Evolutionary conservation across 1,284 basidiomycete species (phyloP), one percentile per base, ranked within the genome.

Genomic region (Cutaneotrichosporon sp.): DNA sequence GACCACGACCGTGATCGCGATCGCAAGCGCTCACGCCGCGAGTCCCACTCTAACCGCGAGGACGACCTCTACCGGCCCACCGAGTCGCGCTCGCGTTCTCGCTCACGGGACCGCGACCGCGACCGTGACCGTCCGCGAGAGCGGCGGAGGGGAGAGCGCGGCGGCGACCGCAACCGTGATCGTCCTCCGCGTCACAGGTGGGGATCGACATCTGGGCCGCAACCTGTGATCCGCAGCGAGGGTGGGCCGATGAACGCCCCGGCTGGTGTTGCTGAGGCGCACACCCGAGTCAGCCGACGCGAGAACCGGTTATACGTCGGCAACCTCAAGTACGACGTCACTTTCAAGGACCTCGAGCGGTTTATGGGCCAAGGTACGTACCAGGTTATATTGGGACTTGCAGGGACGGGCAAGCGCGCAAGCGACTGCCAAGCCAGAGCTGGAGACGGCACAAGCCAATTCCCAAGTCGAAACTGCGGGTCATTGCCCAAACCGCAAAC

Each of bases 291-390:
- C 76, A 93, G 90, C 88, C 91, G 95, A 85, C 88, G 92, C 84
- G 94, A 98, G 85, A 95, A 97, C 82, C 87, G 96, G 70, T 92
- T 98, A 74, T 98, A 99, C 78, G 92, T 98, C 80, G 96, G 95
- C 77, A 98, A 98, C 82, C 87, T 98, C 81, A 91, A 90, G 78
- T 98, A 97, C 85, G 91, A 95, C 81, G 91, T 94, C 87, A 95
- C 90, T 83, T 97, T 95, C 84, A 88, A 91, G 82, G 93, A 97
- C 84, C 86, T 98, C 83, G 92, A 94, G 86, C 90, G 94, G 88
- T 96, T 95, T 80, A 95, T 96, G 92, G 86, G 90, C 88, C 91
- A 91, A 93, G 93, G 94, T 97, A 91, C 89, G 93, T 95, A 30
- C 26, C 49, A 30, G 42, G 11, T 50, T 22, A 8, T 50, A 22